Percentiles rank a stretch among this genome's conserved stretches.
Evolutionary conservation across 2,329 filamentous ascomycete genomes (phyloP).

Genomic region (Monosporascus sp.): DNA sequence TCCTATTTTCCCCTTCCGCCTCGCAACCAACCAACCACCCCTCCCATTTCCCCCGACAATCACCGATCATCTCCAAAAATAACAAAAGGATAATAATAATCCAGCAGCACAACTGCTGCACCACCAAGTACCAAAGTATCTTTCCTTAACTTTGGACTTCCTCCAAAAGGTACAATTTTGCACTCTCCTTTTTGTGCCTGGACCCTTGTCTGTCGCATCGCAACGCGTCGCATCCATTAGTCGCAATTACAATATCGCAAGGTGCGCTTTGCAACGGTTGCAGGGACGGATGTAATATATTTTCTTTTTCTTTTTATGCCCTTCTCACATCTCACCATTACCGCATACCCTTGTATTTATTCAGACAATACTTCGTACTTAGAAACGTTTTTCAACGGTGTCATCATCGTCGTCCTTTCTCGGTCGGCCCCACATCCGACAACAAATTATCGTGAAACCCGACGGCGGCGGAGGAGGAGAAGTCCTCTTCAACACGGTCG

Average conservation of each 20-base stretch:
- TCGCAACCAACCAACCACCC: constrained; percentile 18
- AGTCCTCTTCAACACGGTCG: constrained; percentile 2
- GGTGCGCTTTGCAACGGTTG: not conserved
- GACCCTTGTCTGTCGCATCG: not conserved
- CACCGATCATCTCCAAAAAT: constrained; percentile 18
- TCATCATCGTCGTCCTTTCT: constrained; percentile 1
- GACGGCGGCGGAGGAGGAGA: constrained; percentile 9
- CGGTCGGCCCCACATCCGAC: not conserved
- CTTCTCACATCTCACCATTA: not conserved
- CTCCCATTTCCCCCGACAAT: constrained; percentile 22
- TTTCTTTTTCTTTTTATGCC: not conserved
- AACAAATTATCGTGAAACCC: constrained; percentile 16
- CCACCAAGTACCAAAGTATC: constrained; percentile 21
- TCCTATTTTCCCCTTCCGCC: constrained; percentile 30
- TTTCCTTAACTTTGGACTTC: constrained; percentile 7
- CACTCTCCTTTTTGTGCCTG: constrained; percentile 7
- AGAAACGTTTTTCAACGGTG: not conserved
- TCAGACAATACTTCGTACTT: not conserved
- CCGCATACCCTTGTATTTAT: not conserved
- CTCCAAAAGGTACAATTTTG: constrained; percentile 10
- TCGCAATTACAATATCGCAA: not conserved
- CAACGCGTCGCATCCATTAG: not conserved
- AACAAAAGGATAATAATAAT: constrained; percentile 2
- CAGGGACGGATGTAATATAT: not conserved
- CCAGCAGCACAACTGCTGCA: constrained; percentile 7